phyloP scores from a whole-genome alignment of 331 rosid genomes.

The Pyrus hybrid region DNA sequence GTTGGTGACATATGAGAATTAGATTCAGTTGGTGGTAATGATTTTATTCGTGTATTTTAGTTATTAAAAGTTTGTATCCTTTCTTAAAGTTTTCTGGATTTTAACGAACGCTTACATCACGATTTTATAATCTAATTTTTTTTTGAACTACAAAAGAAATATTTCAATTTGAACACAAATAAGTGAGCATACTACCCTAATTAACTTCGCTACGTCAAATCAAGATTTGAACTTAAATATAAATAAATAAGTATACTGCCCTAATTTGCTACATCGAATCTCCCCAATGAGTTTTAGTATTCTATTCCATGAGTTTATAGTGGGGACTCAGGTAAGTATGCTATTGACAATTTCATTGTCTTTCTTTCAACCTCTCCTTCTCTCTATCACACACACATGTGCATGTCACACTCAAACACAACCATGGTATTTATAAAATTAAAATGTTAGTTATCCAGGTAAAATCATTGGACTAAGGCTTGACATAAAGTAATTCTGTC shows the following conservation, averaged over 20 bases:
- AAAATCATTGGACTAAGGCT: too few species aligned
- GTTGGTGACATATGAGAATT: conserved; percentile 25
- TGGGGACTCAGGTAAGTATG: conserved; percentile 21
- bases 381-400: conserved; percentile 17
- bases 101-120: not conserved
- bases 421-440: not conserved
- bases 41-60: conserved; percentile 29
- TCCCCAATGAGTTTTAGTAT: conserved; percentile 8
- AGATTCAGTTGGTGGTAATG: conserved; percentile 33
- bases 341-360: conserved; percentile 1
- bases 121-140: too few species aligned
- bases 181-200: too few species aligned
- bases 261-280: not conserved
- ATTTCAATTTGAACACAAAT: too few species aligned
- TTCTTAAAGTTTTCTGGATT: not conserved
- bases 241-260: too few species aligned
- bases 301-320: not conserved
- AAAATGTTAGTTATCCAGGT: not conserved
- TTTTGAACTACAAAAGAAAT: too few species aligned
- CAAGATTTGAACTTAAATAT: too few species aligned
- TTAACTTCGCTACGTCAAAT: too few species aligned
- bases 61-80: not conserved
- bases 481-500: too few species aligned
- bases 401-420: conserved; percentile 9
- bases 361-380: not conserved